Base-by-base conservation (phyloP, 1,139 yeast species). In the Taphrina confusa region DNA sequence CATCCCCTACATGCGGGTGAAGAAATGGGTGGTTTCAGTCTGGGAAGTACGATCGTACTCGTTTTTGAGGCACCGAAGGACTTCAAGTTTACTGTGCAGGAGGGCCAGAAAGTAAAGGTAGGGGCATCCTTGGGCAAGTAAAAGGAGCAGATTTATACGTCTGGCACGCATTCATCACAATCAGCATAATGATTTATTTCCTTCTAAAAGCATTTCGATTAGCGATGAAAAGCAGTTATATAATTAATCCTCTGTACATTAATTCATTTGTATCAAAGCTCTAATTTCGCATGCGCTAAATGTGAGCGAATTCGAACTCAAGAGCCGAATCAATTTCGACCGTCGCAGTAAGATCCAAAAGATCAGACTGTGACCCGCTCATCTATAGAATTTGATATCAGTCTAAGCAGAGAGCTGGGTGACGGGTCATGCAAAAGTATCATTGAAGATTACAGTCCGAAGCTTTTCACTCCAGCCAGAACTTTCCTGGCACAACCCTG, bases 11-110 rank as follows among this genome's bases (percentile, higher is more conserved):
- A 82, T 25, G 90, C 88, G 73, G 98, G 98, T 42, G 89, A 89
- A 70, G 96, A 94, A 73, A 87, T 94, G 79, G 99, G 99, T 49
- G 98, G 98, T 0, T 94, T 94, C 74, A 88, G 87, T 76, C 78
- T 94, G 60, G 99, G 99, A 0, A 85, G 95, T 37, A 94, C 99
- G 0, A 95, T 94, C 28, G 98, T 94, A 16, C 78, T 94, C 64
- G 94, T 94, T 31, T 94, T 94, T 74, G 98, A 94, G 73, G 98
- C 97, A 1, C 98, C 98, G 36, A 70, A 72, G 51, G 79, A 78
- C 60, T 94, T 91, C 73, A 74, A 81, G 70, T 94, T 91, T 70
- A 74, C 80, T 47, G 80, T 91, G 59, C 76, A 80, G 61, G 78
- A 80, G 14, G 95, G 95, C 20, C 85, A 89, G 66, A 80, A 78